phyloP scores from a whole-genome alignment of 169 alveolate species.

The Plasmodium fragile region DNA sequence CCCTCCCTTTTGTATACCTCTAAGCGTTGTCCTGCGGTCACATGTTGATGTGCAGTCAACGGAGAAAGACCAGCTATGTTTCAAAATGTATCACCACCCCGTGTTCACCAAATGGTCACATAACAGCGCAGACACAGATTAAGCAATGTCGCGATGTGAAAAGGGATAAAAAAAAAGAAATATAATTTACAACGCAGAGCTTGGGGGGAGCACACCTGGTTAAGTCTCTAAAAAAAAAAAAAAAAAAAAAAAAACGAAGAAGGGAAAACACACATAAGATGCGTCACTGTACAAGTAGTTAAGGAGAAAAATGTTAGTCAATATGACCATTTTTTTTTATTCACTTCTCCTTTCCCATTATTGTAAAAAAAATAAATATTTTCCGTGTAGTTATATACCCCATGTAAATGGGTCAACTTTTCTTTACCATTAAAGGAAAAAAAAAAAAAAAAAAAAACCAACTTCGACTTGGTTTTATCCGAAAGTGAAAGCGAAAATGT shows the following conservation, averaged over 20 bases:
- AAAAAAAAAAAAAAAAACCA: background rate
- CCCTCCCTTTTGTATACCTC: background rate
- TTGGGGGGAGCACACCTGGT: background rate
- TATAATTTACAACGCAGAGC: background rate
- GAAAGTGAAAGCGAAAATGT: background rate
- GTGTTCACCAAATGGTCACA: background rate
- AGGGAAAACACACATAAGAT: background rate
- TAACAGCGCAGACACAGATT: background rate
- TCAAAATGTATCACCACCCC: background rate
- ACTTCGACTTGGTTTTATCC: background rate
- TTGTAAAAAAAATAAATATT: too few relatives aligned
- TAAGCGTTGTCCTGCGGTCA: background rate
- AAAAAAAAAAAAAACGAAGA: background rate
- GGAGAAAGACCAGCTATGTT: background rate
- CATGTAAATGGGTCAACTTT: background rate
- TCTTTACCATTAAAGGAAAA: background rate
- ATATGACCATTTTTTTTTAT: background rate
- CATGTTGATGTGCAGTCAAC: background rate
- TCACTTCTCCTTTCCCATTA: background rate
- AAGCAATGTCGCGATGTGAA: background rate
- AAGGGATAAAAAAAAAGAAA: background rate
- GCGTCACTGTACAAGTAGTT: background rate
- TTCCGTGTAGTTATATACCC: background rate
- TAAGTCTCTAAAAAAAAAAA: background rate
- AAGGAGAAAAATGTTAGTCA: background rate